Evolutionary conservation across 345 rosid genomes (phyloP), one percentile per base, ranked within the genome.

Genomic region (Murraya koenigii): DNA sequence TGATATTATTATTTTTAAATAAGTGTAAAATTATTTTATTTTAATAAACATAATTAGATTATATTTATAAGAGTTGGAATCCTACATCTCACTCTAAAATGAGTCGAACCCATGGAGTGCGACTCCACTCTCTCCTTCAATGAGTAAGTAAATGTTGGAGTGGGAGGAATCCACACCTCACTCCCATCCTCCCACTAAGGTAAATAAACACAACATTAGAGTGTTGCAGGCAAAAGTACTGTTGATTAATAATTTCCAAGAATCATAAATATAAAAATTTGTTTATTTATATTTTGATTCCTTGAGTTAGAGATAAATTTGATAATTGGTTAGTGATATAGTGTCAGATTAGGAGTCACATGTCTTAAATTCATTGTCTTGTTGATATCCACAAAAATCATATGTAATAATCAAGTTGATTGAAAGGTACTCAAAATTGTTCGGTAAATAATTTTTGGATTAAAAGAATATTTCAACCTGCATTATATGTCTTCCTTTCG

Each of bases 231-330:
- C n/a, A 61, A 26, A 19, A 28, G 61, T 17, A 44, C 19, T 54
- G 9, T 73, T 26, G 10, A 59, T 62, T 62, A 20, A 49, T 74
- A 19, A 3, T 61, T 41, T 74, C 35, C 20, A 17, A 61, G 64
- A 17, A 61, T 60, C 13, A 62, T 13, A 28, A 17, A 2, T 26
- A 61, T 62, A 30, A n/a, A 49, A 28, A 9, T 9, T 19, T 9
- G 9, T 71, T 71, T 56, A 19, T 69, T 72, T 35, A 28, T 71
- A 30, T n/a, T 56, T n/a, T 56, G 35, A 59, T 71, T 72, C 54
- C 49, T 15, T 36, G 32, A 23, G 7, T 58, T 23, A 54, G 4
- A 32, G n/a, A 55, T 54, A 19, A 52, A 3, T 20, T 11, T 55
- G 6, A 49, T 33, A 9, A 54, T 22, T 28, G 25, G 32, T 71